These are phyloP conservation scores for Dipodascus albidus DNA, from an alignment of 805 yeast species.

Conservation along the genomic window DNA sequence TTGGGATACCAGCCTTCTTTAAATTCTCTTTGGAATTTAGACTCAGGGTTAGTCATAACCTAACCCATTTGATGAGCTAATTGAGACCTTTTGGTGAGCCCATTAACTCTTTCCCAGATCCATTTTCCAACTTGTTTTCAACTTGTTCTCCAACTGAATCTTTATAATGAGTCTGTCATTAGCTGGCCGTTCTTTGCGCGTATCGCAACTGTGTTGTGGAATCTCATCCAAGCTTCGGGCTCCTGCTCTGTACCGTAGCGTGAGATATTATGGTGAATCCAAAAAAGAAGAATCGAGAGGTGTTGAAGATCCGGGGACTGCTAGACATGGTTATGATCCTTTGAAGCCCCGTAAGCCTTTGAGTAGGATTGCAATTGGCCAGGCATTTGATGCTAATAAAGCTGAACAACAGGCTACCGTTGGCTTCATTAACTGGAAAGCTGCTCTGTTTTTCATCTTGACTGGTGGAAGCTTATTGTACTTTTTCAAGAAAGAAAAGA, in stretches of 20 bases:
- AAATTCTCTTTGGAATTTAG: too few relatives aligned
- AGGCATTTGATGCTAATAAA: slow-evolving; percentile 18
- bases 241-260: not conserved
- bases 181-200: too few relatives aligned
- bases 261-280: not conserved
- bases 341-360: slow-evolving; percentile 45
- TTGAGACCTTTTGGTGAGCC: too few relatives aligned
- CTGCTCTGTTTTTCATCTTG: slow-evolving; percentile 50
- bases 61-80: too few relatives aligned
- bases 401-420: slow-evolving; percentile 27
- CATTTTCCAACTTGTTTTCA: too few relatives aligned
- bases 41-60: too few relatives aligned
- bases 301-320: slow-evolving; percentile 12
- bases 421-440: slow-evolving; percentile 63
- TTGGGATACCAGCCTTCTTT: not conserved
- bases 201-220: too few relatives aligned
- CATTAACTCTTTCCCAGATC: too few relatives aligned
- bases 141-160: too few relatives aligned
- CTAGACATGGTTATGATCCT: slow-evolving; percentile 18
- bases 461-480: slow-evolving; percentile 65
- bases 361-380: slow-evolving; percentile 70
- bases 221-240: not conserved
- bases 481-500: slow-evolving; percentile 67
- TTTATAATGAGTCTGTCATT: too few relatives aligned
- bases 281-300: slow-evolving; percentile 5